Conservation (phyloP, 2,329 filamentous ascomycete genomes). For the Whalleya microplaca region DNA sequence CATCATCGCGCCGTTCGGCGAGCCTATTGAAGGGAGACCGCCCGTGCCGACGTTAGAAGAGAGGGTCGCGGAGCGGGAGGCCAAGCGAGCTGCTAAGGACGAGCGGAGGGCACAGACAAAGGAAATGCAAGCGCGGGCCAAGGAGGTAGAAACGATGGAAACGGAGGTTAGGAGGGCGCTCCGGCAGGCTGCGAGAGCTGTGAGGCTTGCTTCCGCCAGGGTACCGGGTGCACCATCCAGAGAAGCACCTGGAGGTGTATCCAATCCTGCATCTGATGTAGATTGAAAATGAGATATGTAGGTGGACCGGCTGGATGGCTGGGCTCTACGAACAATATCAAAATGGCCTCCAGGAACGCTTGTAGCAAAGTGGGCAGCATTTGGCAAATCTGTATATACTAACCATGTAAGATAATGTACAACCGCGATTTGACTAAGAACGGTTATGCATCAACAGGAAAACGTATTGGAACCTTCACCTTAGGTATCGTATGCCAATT, state of each 20-base stretch:
- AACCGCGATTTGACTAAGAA: slow-evolving; percentile 4
- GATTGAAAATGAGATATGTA: slow-evolving; percentile 10
- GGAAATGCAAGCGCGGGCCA: slow-evolving; percentile 5
- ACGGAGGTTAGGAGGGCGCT: not conserved
- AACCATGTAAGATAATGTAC: slow-evolving; percentile 10
- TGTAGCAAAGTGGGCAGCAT: not conserved
- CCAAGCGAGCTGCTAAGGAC: slow-evolving; percentile 25
- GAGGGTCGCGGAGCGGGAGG: slow-evolving; percentile 55
- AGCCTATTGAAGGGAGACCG: slow-evolving; percentile 65
- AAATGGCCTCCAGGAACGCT: not conserved
- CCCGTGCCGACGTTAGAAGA: slow-evolving; percentile 68
- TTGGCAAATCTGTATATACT: not conserved
- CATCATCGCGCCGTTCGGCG: slow-evolving; percentile 72
- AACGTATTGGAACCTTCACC: slow-evolving; percentile 15
- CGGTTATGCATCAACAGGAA: slow-evolving; percentile 11
- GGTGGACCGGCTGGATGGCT: not conserved
- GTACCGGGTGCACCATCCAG: too few species aligned
- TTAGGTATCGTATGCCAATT: slow-evolving; percentile 21
- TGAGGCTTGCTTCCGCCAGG: slow-evolving; percentile 2
- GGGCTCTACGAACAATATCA: not conserved
- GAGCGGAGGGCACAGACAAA: slow-evolving; percentile 17
- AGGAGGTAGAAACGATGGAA: slow-evolving; percentile 2
- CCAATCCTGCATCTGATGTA: too few species aligned
- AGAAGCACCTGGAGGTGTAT: too few species aligned
- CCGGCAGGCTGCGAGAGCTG: not conserved